Evolutionary conservation across 2,329 filamentous ascomycete genomes (phyloP), one percentile per base, ranked within the genome.

Genomic region (Fusarium solani-melongenae): DNA sequence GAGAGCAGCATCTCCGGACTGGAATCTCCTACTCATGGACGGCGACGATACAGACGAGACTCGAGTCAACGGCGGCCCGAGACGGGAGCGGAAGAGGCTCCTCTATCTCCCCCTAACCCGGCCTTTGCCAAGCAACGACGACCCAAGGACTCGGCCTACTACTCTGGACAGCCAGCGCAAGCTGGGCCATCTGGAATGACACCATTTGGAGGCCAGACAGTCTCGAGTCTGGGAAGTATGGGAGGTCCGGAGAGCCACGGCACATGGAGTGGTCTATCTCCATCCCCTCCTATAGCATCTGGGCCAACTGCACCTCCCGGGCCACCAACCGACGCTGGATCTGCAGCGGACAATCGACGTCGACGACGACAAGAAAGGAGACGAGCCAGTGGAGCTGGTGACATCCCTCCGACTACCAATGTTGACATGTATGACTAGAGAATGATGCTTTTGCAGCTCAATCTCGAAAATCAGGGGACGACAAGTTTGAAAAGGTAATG

Each of bases 111-210:
- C 2, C 89, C 90, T 0, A 86, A 88, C 64, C 88, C 90, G 11
- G 84, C 88, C 7, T 90, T 89, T 76, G 88, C 89, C 6, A 86
- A 84, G 46, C 85, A 85, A 1, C 83, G 84, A 67, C 84, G 85
- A 75, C 83, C 81, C 12, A 92, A 91, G 75, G 90, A 92, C 76
- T 90, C 88, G 51, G 88, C 88, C 10, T 91, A 92, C 75, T 91
- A 90, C 76, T 90, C 88, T 4, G 88, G 88, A n/a, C 79, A 80
- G 55, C 76, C 72, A 10, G 73, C 84, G 4, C 84, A 84, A 17
- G 83, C 84, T n/a, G 84, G 83, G 9, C 82, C 84, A 2, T 79
- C 81, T 6, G 73, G 69, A 12, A 64, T 71, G n/a, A 67, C 67
- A 17, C 82, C 82, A 1, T 82, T 81, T 4, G 81, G 81, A 36